phyloP scores from a whole-genome alignment of 805 yeast species.

The Candida cerambycidarum region DNA sequence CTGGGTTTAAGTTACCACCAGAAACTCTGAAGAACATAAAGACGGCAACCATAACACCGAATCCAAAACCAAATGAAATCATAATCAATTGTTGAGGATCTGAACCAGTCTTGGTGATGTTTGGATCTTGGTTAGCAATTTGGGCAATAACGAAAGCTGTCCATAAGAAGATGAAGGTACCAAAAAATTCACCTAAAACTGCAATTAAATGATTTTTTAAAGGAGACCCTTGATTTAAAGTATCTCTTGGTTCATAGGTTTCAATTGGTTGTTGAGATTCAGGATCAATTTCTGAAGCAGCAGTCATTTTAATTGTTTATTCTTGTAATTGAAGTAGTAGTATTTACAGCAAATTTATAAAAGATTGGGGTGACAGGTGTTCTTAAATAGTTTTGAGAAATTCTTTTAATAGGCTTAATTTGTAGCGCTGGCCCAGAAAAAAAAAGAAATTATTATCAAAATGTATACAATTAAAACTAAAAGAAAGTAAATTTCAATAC shows the following conservation, averaged over 20 bases:
- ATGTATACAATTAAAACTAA: neutral
- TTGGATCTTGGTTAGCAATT: conserved; percentile 65
- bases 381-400: conserved; percentile 1
- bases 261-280: conserved; percentile 29
- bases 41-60: conserved; percentile 75
- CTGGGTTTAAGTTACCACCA: conserved; percentile 90
- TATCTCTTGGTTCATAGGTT: conserved; percentile 25
- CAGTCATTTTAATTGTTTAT: conserved; percentile 20
- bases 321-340: too few species aligned
- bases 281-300: conserved; percentile 21
- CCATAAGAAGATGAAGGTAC: conserved; percentile 83
- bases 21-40: conserved; percentile 71
- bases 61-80: conserved; percentile 87
- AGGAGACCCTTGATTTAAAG: conserved; percentile 19
- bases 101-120: conserved; percentile 40
- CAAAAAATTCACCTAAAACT: conserved; percentile 77
- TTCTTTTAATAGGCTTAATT: neutral
- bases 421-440: neutral
- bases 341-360: neutral
- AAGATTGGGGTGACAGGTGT: neutral
- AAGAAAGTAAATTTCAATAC: conserved; percentile 6
- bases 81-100: conserved; percentile 69
- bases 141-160: conserved; percentile 81
- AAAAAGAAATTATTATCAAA: neutral
- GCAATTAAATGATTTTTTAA: conserved; percentile 61